These are phyloP conservation scores for Candida frijolesensis DNA, from an alignment of 1,139 yeast genomes.

Conservation along the genomic window DNA sequence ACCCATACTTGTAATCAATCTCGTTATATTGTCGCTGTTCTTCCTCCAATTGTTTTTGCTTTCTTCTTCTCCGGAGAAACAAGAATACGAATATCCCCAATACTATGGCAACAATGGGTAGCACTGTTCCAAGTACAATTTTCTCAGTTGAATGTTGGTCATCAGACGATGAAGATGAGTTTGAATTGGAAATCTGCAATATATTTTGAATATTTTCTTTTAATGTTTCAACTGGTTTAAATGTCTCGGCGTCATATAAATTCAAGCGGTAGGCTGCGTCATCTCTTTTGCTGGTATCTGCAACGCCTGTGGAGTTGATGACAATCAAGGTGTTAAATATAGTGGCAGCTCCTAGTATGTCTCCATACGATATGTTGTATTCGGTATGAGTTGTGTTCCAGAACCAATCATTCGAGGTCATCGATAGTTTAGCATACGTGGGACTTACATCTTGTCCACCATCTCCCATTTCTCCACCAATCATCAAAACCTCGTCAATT, in stretches of 20 bases:
- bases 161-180: background rate
- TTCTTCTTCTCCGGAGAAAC: slow-evolving; percentile 24
- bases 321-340: slow-evolving; percentile 45
- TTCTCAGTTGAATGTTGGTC: slow-evolving; percentile 19
- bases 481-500: slow-evolving; percentile 30
- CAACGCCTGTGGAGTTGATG: slow-evolving; percentile 26
- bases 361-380: slow-evolving; percentile 17
- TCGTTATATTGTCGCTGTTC: slow-evolving; percentile 31
- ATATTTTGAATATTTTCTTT: slow-evolving; percentile 11
- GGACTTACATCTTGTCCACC: slow-evolving; percentile 21
- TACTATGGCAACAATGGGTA: slow-evolving; percentile 30
- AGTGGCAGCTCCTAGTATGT: slow-evolving; percentile 45
- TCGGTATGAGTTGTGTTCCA: slow-evolving; percentile 26
- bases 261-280: slow-evolving; percentile 23
- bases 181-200: slow-evolving; percentile 5
- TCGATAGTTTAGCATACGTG: slow-evolving; percentile 25
- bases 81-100: slow-evolving; percentile 20
- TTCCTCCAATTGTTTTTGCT: slow-evolving; percentile 20
- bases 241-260: slow-evolving; percentile 28
- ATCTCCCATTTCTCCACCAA: slow-evolving; percentile 38
- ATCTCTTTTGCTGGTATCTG: slow-evolving; percentile 17
- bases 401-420: slow-evolving; percentile 33
- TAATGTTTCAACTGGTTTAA: slow-evolving; percentile 25
- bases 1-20: slow-evolving; percentile 39
- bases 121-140: slow-evolving; percentile 35